Conservation (phyloP, 441 rosid species). For the Cnidoscolus chayamansa region DNA sequence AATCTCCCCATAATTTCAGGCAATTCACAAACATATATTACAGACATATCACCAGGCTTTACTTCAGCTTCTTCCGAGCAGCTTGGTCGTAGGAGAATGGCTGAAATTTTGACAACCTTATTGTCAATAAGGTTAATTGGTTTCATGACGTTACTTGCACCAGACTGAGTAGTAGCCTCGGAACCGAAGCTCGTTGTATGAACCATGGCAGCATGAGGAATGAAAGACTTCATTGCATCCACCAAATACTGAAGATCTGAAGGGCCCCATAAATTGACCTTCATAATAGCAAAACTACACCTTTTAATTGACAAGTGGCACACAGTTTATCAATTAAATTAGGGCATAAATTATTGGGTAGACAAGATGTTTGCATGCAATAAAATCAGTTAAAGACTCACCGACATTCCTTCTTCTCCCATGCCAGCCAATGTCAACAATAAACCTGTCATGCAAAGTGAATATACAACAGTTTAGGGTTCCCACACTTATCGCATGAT, state of each 20-base stretch:
- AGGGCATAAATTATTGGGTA: conserved; percentile 1
- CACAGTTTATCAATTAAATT: not conserved
- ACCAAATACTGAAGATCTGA: conserved; percentile 82
- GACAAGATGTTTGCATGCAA: not conserved
- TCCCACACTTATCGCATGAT: not conserved
- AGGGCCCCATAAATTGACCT: conserved; percentile 97
- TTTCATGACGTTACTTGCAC: conserved; percentile 36
- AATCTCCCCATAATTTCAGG: conserved; percentile 80
- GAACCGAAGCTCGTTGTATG: conserved; percentile 78
- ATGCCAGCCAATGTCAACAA: conserved; percentile 69
- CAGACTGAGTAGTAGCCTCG: conserved; percentile 35
- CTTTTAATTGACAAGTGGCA: conserved; percentile 5
- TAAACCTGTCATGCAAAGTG: conserved; percentile 41
- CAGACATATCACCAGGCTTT: conserved; percentile 77
- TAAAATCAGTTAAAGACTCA: conserved; percentile 37
- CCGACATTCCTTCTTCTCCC: conserved; percentile 72
- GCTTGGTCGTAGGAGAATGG: conserved; percentile 53
- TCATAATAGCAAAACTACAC: conserved; percentile 24
- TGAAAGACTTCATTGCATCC: conserved; percentile 87
- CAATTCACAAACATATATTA: conserved; percentile 78
- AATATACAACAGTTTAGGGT: conserved; percentile 15
- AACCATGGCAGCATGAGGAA: conserved; percentile 96
- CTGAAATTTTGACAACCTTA: conserved; percentile 89
- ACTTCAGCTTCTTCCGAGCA: conserved; percentile 32
- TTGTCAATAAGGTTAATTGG: conserved; percentile 64